phyloP scores from a whole-genome alignment of 108 stramenopile genomes.

The Pseudonitzschia pungens region DNA sequence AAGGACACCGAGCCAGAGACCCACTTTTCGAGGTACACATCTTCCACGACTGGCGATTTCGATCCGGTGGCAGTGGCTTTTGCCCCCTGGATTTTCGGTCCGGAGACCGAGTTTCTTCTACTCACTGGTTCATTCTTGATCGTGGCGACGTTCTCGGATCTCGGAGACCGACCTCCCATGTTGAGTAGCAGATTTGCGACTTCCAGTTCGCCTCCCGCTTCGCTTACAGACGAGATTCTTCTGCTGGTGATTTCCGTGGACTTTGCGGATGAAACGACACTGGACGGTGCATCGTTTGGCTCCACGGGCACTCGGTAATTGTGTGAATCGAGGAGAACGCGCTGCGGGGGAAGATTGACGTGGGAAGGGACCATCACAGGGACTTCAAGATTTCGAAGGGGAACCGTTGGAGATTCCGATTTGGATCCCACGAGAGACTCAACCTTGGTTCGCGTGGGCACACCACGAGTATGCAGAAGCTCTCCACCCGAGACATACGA shows the following conservation, averaged over 20 bases:
- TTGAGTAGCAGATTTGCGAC: not conserved
- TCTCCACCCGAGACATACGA: not conserved
- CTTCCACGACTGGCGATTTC: not conserved
- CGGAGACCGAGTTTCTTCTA: not conserved
- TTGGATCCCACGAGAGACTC: not conserved
- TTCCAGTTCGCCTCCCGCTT: not conserved
- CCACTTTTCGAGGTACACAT: slow-evolving; percentile 13
- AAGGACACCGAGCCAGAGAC: slow-evolving; percentile 40
- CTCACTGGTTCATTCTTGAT: not conserved
- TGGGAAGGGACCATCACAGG: not conserved
- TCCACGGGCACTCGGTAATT: not conserved
- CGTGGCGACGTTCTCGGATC: not conserved
- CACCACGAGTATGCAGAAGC: not conserved
- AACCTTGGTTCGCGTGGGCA: not conserved
- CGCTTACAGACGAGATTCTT: not conserved
- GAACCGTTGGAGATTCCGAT: not conserved
- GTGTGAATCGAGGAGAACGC: not conserved
- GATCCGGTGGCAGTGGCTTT: not conserved
- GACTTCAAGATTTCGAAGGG: not conserved
- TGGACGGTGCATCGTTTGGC: not conserved
- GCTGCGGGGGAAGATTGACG: not conserved
- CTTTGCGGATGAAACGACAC: not conserved
- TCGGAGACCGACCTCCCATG: slow-evolving; percentile 6
- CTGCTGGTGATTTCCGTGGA: not conserved
- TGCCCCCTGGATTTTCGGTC: not conserved